Evolutionary conservation across 2,329 filamentous ascomycete species (phyloP).

Genomic region (Talaromyces sp.): DNA sequence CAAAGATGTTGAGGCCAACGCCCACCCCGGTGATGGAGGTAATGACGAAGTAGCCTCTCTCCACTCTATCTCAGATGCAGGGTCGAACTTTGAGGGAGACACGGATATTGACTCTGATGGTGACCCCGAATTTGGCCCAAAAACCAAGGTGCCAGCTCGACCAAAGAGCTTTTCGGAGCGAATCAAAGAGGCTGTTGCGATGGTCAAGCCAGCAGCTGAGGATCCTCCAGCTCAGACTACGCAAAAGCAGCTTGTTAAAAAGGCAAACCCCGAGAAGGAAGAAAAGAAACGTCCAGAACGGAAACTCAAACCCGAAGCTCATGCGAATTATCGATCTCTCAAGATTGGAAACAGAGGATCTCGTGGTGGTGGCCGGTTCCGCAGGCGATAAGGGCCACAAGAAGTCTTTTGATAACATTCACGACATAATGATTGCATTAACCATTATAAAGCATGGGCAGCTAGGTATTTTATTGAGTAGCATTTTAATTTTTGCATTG

Average conservation of each 20-base stretch:
- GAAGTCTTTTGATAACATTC: constrained; percentile 1
- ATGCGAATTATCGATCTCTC: constrained; percentile 53
- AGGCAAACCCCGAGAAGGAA: constrained; percentile 23
- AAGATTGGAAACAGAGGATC: constrained; percentile 48
- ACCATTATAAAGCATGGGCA: constrained; percentile 16
- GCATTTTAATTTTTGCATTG: not conserved
- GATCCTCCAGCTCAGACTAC: constrained; percentile 18
- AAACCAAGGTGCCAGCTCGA: constrained; percentile 20
- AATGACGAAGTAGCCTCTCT: constrained; percentile 28
- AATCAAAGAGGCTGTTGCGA: constrained; percentile 40
- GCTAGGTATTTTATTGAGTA: not conserved
- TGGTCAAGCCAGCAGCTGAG: constrained; percentile 19
- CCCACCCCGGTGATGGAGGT: too few relatives aligned
- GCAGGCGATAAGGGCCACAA: constrained; percentile 30
- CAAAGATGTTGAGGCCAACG: constrained; percentile 10
- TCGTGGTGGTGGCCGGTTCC: constrained; percentile 43
- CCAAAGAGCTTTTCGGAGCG: constrained; percentile 40
- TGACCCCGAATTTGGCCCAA: constrained; percentile 34
- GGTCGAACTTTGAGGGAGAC: constrained; percentile 22
- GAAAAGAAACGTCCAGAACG: constrained; percentile 31
- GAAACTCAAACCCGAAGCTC: constrained; percentile 49
- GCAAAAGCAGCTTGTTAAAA: constrained; percentile 11
- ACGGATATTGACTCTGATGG: constrained; percentile 26
- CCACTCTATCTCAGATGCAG: constrained; percentile 33
- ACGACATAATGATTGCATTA: constrained; percentile 26